Evolutionary conservation across 202 grass and related monocot genomes (phyloP).

Genomic region (Musa balbisiana): DNA sequence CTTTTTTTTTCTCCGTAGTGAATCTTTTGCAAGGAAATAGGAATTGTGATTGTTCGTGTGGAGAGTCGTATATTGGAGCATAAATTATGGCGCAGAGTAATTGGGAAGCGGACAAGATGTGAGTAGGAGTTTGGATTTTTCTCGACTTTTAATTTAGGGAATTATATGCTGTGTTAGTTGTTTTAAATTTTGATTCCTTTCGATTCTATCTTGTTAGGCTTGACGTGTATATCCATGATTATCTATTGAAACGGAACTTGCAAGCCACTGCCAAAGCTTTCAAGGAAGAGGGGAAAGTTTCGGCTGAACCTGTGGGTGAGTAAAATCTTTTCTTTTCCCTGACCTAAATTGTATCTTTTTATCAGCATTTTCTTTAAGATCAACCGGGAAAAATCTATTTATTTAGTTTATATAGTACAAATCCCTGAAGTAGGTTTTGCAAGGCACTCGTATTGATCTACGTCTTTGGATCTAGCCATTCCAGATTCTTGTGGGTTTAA

Average conservation of each 20-base stretch:
- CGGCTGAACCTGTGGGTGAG: conserved; percentile 78
- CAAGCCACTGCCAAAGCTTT: conserved; percentile 91
- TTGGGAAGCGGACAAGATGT: conserved; percentile 27
- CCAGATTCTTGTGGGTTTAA: no score
- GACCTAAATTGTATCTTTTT: not conserved
- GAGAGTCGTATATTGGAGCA: not conserved
- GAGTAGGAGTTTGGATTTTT: not conserved
- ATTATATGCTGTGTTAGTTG: not conserved
- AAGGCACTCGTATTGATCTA: no score
- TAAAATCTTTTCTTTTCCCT: not conserved
- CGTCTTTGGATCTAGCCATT: no score
- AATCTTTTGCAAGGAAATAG: not conserved
- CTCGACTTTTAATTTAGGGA: not conserved
- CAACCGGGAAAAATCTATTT: not conserved
- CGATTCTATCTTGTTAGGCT: conserved; percentile 42
- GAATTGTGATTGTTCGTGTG: not conserved
- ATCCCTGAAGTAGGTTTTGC: no score
- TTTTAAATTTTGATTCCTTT: not conserved
- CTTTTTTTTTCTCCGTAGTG: not conserved
- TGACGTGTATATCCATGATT: conserved; percentile 96
- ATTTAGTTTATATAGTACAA: no score
- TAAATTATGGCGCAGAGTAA: conserved; percentile 13
- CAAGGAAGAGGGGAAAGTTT: conserved; percentile 86
- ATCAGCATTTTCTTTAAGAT: not conserved
- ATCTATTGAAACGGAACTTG: conserved; percentile 82